phyloP scores from a whole-genome alignment of 2,329 filamentous ascomycete species.

The Amphichorda felina region DNA sequence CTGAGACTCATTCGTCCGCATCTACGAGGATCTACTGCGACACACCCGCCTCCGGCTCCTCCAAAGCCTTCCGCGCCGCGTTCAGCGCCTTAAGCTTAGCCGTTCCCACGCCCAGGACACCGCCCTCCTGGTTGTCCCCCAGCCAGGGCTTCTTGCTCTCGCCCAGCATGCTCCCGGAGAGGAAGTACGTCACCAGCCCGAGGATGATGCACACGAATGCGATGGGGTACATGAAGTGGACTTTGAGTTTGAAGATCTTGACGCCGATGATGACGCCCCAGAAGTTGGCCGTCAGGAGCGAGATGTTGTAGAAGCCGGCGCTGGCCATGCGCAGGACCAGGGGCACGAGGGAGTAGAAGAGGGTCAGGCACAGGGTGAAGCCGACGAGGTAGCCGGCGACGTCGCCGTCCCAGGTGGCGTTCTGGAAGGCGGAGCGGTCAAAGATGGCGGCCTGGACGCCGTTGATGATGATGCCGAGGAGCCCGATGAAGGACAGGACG shows the following conservation, averaged over 20 bases:
- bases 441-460: slow-evolving; percentile 86
- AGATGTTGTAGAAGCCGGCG: slow-evolving; percentile 95
- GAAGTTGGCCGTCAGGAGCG: slow-evolving; percentile 86
- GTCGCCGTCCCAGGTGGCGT: slow-evolving; percentile 51
- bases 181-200: slow-evolving; percentile 78
- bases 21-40: too few species aligned
- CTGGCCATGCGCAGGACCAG: slow-evolving; percentile 80
- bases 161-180: slow-evolving; percentile 69
- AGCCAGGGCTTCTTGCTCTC: slow-evolving; percentile 95
- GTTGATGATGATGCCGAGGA: slow-evolving; percentile 86
- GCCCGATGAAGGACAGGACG: slow-evolving; percentile 79
- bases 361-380: slow-evolving; percentile 69
- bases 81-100: slow-evolving; percentile 66
- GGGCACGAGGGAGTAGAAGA: slow-evolving; percentile 85
- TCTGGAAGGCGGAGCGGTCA: slow-evolving; percentile 61
- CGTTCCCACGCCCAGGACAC: slow-evolving; percentile 71
- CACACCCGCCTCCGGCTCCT: slow-evolving; percentile 15
- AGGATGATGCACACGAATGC: slow-evolving; percentile 88
- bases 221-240: slow-evolving; percentile 90
- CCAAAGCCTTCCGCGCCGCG: slow-evolving; percentile 31
- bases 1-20: too few species aligned
- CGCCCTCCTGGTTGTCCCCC: slow-evolving; percentile 71
- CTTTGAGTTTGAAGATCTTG: slow-evolving; percentile 64
- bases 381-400: slow-evolving; percentile 78
- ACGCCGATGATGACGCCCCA: slow-evolving; percentile 94